Conservation (phyloP, 176 grass and related monocot species). For the Musa schizocarpa region DNA sequence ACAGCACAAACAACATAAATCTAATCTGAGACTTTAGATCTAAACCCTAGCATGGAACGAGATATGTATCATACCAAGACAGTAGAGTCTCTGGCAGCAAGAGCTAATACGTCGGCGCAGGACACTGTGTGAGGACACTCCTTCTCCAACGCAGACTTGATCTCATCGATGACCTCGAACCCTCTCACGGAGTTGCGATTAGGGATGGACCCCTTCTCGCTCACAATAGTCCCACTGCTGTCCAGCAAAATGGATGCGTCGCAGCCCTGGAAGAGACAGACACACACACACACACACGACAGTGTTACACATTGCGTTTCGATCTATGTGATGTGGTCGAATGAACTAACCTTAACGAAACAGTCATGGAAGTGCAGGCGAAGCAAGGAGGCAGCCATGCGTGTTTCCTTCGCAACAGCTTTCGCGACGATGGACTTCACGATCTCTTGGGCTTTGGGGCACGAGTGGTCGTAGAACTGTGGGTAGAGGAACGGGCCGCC, state of each 20-base stretch:
- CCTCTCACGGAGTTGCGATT: constrained; percentile 68
- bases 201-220: constrained; percentile 73
- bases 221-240: constrained; percentile 45
- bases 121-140: constrained; percentile 49
- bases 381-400: constrained; percentile 79
- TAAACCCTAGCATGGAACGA: background rate
- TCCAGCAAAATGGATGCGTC: constrained; percentile 79
- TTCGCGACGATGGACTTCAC: constrained; percentile 46
- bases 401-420: constrained; percentile 60
- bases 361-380: constrained; percentile 97
- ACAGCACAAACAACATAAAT: too few species aligned
- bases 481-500: constrained; percentile 31
- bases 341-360: constrained; percentile 46
- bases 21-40: too few species aligned
- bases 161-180: constrained; percentile 82
- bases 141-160: constrained; percentile 64
- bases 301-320: too few species aligned
- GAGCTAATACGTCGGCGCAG: constrained; percentile 34
- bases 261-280: constrained; percentile 41
- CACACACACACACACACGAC: background rate
- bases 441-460: constrained; percentile 55
- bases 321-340: background rate
- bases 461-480: constrained; percentile 67
- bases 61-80: constrained; percentile 32
- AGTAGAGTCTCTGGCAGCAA: constrained; percentile 53